phyloP scores from a whole-genome alignment of 225 moss, liverwort and hornwort species.

The Marchantia polymorpha region DNA sequence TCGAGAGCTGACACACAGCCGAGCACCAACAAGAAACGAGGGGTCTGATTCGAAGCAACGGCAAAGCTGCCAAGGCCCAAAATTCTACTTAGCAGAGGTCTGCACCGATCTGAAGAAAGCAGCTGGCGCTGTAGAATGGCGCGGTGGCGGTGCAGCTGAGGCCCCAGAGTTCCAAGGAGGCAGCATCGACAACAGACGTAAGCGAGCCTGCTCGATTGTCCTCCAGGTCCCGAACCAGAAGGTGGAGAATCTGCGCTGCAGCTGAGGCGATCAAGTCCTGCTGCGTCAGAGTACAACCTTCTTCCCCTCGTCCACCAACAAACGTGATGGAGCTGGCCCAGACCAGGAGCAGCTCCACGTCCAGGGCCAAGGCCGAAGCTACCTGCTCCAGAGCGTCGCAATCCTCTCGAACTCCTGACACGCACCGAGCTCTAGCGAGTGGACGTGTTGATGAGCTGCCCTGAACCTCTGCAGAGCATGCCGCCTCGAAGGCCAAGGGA shows the following conservation, averaged over 20 bases:
- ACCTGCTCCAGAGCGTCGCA: neutral
- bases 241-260: neutral
- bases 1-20: neutral
- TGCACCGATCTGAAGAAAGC: neutral
- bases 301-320: neutral
- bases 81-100: neutral
- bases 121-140: neutral
- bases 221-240: neutral
- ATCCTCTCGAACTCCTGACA: neutral
- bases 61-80: neutral
- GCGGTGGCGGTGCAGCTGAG: neutral
- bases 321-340: neutral
- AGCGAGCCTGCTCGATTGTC: neutral
- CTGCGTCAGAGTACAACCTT: neutral
- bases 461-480: neutral
- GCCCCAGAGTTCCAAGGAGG: neutral
- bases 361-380: neutral
- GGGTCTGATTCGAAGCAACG: neutral
- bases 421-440: too few species aligned
- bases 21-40: neutral
- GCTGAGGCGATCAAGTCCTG: neutral
- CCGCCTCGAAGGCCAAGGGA: too few species aligned
- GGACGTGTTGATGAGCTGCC: neutral
- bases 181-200: neutral
- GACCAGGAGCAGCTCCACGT: neutral